phyloP scores from a whole-genome alignment of 164 flowering plant species.

The Brasenia schreberi region DNA sequence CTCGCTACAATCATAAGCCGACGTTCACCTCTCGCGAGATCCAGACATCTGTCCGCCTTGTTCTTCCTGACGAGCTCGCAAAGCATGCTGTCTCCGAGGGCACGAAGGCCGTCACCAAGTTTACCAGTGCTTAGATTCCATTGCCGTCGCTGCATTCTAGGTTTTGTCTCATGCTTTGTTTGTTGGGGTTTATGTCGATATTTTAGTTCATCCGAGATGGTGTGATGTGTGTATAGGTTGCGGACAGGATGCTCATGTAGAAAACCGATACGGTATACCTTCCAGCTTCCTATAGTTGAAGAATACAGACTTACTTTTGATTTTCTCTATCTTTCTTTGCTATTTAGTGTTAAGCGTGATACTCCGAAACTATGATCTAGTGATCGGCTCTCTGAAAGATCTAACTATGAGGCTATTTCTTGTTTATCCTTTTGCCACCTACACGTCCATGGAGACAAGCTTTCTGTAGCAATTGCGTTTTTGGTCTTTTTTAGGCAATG shows the following conservation, averaged over 20 bases:
- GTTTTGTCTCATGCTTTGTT: conserved; percentile 2
- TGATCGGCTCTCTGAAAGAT: too few relatives aligned
- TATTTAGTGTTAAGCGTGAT: not conserved
- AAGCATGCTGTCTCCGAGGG: conserved; percentile 38
- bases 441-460: too few relatives aligned
- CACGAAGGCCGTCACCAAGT: conserved; percentile 38
- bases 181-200: not conserved
- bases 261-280: too few relatives aligned
- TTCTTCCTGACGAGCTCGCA: conserved; percentile 26
- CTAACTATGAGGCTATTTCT: too few relatives aligned
- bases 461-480: too few relatives aligned
- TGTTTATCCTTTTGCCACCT: too few relatives aligned
- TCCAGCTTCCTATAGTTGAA: too few relatives aligned
- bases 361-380: too few relatives aligned
- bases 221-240: not conserved
- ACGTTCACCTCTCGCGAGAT: conserved; percentile 34
- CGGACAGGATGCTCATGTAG: too few relatives aligned
- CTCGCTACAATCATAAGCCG: conserved; percentile 35
- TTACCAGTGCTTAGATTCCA: conserved; percentile 24
- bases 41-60: conserved; percentile 29
- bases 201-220: not conserved
- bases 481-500: too few relatives aligned
- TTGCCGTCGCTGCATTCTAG: not conserved
- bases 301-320: not conserved
- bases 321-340: not conserved